Evolutionary conservation across 2,329 filamentous ascomycete species (phyloP).

Genomic region (Taxawa tesnikishii): DNA sequence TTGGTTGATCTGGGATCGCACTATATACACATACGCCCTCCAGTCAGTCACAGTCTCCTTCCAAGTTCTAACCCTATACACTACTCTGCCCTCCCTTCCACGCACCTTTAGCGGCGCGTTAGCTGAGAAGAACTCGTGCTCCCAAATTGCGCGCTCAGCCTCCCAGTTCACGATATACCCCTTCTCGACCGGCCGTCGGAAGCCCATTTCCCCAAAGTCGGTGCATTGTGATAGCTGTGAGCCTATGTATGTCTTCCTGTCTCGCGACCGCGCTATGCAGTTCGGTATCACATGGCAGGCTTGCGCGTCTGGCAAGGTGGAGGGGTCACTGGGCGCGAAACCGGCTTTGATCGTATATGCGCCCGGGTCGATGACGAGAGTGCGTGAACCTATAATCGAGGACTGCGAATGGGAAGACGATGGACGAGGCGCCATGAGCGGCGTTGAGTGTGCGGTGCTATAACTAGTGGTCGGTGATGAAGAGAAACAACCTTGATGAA

Average conservation of each 20-base stretch:
- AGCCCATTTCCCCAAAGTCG: conserved; percentile 81
- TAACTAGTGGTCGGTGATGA: too few relatives aligned
- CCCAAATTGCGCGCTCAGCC: conserved; percentile 89
- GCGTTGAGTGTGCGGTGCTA: too few relatives aligned
- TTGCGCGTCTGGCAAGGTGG: conserved; percentile 19
- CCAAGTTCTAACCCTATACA: background rate
- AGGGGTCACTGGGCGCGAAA: conserved; percentile 33
- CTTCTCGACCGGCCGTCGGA: conserved; percentile 83
- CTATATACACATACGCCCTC: too few relatives aligned
- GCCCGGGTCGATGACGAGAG: conserved; percentile 88
- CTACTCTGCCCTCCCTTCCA: conserved; percentile 10
- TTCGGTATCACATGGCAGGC: conserved; percentile 70
- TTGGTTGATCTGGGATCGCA: conserved; percentile 75
- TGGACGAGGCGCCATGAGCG: too few relatives aligned
- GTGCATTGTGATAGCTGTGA: conserved; percentile 66
- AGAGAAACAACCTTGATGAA: too few relatives aligned
- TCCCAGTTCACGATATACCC: conserved; percentile 97
- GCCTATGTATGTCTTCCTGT: conserved; percentile 66
- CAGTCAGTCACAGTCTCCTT: conserved; percentile 3
- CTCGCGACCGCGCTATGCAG: conserved; percentile 72
- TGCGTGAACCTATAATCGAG: too few relatives aligned
- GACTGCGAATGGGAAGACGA: too few relatives aligned
- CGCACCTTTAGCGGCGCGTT: conserved; percentile 45
- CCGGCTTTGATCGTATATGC: conserved; percentile 86
- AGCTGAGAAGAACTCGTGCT: conserved; percentile 67